A percentile compares a stretch with the other conserved stretches of the same genome.
Conservation (phyloP, 345 rosid species). For the Lagerstroemia speciosa region DNA sequence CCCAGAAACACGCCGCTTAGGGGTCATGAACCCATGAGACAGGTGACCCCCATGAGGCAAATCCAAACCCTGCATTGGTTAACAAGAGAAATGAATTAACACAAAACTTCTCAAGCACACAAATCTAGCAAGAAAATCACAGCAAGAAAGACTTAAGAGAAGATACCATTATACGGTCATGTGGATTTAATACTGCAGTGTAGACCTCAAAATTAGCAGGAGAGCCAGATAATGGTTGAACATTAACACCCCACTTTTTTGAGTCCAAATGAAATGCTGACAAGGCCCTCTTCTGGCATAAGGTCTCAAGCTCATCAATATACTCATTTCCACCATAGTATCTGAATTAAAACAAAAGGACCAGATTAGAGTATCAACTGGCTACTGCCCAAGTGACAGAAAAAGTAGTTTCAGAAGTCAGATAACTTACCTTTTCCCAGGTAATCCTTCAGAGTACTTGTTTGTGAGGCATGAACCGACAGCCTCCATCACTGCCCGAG, state of each 20-base stretch:
- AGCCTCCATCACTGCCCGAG: conserved; percentile 92
- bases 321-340: conserved; percentile 93
- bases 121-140: not conserved
- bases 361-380: not conserved
- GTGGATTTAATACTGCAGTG: conserved; percentile 81
- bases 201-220: conserved; percentile 97
- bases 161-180: conserved; percentile 79
- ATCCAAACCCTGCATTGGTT: conserved; percentile 58
- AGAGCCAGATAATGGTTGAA: conserved; percentile 91
- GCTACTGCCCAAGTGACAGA: not conserved
- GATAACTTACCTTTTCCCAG: conserved; percentile 73
- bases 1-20: conserved; percentile 84
- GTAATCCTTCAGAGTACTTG: conserved; percentile 91
- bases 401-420: not conserved
- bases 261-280: conserved; percentile 68
- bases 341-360: conserved; percentile 20
- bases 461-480: conserved; percentile 92
- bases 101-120: not conserved
- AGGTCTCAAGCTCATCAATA: conserved; percentile 82
- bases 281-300: conserved; percentile 80
- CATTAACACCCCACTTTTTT: conserved; percentile 85
- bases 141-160: not conserved
- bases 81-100: not conserved
- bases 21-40: conserved; percentile 96
- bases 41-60: conserved; percentile 91